A percentile compares a stretch with the other conserved stretches of the same genome.
These are phyloP conservation scores for Lasiodiplodia theobromae DNA, from an alignment of 2,329 filamentous ascomycete genomes.

Conservation along the genomic window DNA sequence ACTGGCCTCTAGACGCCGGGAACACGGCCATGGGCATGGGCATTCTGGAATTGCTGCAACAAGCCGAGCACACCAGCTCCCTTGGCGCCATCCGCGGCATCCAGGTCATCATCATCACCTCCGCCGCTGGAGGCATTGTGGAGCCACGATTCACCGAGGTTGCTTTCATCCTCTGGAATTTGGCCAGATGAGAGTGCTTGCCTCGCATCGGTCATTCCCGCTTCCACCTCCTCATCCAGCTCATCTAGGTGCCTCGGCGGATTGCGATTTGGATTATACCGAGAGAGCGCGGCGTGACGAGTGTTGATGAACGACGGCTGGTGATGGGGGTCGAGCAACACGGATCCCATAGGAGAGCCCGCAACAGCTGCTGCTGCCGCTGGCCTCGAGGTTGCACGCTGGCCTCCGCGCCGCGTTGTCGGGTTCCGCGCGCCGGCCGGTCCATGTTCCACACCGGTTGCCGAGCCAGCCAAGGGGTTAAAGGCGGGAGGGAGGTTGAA, in stretches of 20 bases:
- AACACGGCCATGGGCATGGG: constrained; percentile 59
- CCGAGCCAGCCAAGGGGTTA: constrained; percentile 18
- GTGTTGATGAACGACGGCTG: constrained; percentile 64
- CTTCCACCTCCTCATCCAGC: constrained; percentile 30
- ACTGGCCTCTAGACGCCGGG: constrained; percentile 36
- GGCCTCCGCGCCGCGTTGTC: neutral
- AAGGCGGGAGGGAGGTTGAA: constrained; percentile 27
- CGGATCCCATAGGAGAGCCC: constrained; percentile 72
- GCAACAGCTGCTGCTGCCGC: constrained; percentile 34
- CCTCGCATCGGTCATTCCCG: neutral
- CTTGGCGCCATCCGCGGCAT: constrained; percentile 46
- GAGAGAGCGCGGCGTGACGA: constrained; percentile 55
- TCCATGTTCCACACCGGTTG: constrained; percentile 10
- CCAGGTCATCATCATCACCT: constrained; percentile 54
- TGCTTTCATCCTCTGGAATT: constrained; percentile 61
- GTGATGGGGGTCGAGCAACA: constrained; percentile 77
- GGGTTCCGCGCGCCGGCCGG: neutral
- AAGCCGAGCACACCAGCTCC: constrained; percentile 69
- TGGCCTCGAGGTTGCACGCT: constrained; percentile 33
- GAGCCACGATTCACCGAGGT: constrained; percentile 67
- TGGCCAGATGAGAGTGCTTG: constrained; percentile 49
- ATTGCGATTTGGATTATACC: constrained; percentile 50
- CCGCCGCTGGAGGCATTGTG: constrained; percentile 50
- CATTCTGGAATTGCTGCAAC: constrained; percentile 72
- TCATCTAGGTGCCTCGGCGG: constrained; percentile 33